Base-by-base conservation (phyloP, 2,329 filamentous ascomycete genomes). In the Cytospora chrysosperma region DNA sequence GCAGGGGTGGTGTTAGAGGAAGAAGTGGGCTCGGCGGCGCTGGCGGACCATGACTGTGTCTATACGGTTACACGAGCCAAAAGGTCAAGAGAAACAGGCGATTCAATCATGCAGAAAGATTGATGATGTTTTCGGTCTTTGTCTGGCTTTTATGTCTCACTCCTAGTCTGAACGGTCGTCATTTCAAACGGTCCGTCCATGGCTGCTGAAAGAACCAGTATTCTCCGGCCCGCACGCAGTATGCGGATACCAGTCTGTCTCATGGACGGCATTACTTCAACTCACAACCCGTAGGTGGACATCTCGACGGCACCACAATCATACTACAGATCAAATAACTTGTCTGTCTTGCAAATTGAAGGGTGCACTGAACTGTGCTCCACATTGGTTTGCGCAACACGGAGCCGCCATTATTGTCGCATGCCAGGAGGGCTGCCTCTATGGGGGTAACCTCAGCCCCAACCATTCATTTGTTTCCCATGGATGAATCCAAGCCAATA, bases 1-100 rank as follows among this genome's bases (percentile, higher is more conserved):
- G 9, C 28, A 30, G 28, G 28, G 28, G 28, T 30, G 62, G 52
- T 62, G 52, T 49, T 3, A 34, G 32, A 21, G 13, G 56, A 55
- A 32, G 40, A 26, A 47, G 26, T 62, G 53, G 58, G 67, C 65
- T 53, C 65, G 63, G 56, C 68, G 67, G 58, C 68, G 64, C 57
- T 68, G 68, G 62, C 68, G 68, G 67, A 70, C 62, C 68, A 65
- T 69, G 62, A 50, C 68, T 62, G 61, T 37, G 28, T 30, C 28
- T 30, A 30, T 12, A 47, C 43, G n/a, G 43, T 24, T 47, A 24
- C 43, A 47, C 43, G 43, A 47, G 50, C 26, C 61, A 62, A 65
- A 58, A 62, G n/a, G 60, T 28, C 43, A 28, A 30, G 50, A 43
- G 30, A 37, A 30, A 26, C 26, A 24, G 49, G 17, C 17, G 2